A percentile compares a stretch with the other conserved stretches of the same genome.
phyloP scores from a whole-genome alignment of 169 alveolate genomes.

The Plasmodium malariae region DNA sequence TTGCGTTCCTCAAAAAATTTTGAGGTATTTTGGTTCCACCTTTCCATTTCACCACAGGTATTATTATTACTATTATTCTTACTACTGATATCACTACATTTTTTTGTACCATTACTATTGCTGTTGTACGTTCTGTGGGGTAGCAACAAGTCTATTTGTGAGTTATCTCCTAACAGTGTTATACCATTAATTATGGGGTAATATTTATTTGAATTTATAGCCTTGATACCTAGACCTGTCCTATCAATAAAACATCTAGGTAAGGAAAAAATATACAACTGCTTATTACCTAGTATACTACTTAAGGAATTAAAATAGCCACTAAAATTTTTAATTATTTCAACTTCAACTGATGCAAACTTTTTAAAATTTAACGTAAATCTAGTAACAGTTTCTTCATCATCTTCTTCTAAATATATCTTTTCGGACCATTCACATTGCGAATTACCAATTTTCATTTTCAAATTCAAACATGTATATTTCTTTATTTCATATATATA shows the following conservation, averaged over 20 bases:
- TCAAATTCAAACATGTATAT: slow-evolving; percentile 59
- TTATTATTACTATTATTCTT: not conserved
- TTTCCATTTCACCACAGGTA: not conserved
- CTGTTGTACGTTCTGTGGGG: slow-evolving; percentile 47
- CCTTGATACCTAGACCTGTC: slow-evolving; percentile 88
- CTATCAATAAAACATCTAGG: slow-evolving; percentile 90
- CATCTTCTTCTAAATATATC: slow-evolving; percentile 55
- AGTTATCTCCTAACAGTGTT: slow-evolving; percentile 78
- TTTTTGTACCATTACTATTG: not conserved
- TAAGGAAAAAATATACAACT: slow-evolving; percentile 81
- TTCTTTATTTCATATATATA: slow-evolving; percentile 72
- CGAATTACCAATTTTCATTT: slow-evolving; percentile 73
- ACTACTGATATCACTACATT: slow-evolving; percentile 1
- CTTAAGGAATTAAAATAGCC: slow-evolving; percentile 75
- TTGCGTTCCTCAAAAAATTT: not conserved
- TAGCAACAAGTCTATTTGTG: slow-evolving; percentile 73
- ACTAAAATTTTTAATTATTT: slow-evolving; percentile 61
- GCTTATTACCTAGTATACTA: slow-evolving; percentile 76
- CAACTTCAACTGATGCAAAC: slow-evolving; percentile 74
- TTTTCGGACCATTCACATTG: slow-evolving; percentile 78
- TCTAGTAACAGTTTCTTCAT: slow-evolving; percentile 72
- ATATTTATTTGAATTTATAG: slow-evolving; percentile 80
- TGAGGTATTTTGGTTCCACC: not conserved
- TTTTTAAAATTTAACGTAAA: slow-evolving; percentile 64
- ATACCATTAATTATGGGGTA: slow-evolving; percentile 85